Evolutionary conservation across 768 basidiomycete genomes (phyloP).

Genomic region (Lactarius sp.): DNA sequence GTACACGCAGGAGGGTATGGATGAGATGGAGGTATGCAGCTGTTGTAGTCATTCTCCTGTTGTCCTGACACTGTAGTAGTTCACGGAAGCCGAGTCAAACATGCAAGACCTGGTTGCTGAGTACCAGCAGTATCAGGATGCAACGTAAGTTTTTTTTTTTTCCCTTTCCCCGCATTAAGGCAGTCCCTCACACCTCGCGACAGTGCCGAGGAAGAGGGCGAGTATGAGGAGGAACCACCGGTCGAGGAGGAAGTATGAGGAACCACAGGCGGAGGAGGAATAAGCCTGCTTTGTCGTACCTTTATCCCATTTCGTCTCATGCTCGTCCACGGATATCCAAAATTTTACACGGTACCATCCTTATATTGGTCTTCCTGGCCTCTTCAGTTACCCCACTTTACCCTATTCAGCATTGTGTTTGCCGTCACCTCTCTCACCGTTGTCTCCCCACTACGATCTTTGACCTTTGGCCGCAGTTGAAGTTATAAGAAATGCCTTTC

Average conservation of each 20-base stretch:
- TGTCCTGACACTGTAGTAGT: conserved; percentile 37
- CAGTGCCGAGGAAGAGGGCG: conserved; percentile 82
- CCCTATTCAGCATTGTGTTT: conserved; percentile 25
- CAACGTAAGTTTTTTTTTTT: conserved; percentile 62
- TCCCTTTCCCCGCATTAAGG: background rate
- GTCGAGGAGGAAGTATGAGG: conserved; percentile 42
- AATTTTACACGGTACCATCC: conserved; percentile 25
- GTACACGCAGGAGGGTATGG: conserved; percentile 99
- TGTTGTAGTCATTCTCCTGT: background rate
- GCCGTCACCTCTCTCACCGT: conserved; percentile 14
- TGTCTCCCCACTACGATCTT: conserved; percentile 11
- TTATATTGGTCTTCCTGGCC: conserved; percentile 25
- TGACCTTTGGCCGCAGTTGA: conserved; percentile 19
- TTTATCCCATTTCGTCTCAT: conserved; percentile 16
- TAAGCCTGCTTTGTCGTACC: background rate
- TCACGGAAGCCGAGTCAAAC: conserved; percentile 98
- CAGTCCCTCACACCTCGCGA: conserved; percentile 21
- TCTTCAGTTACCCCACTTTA: conserved; percentile 23
- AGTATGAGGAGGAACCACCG: conserved; percentile 75
- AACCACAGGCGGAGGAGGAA: conserved; percentile 36
- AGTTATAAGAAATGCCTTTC: conserved; percentile 22
- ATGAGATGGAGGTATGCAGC: conserved; percentile 78
- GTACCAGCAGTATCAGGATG: conserved; percentile 95
- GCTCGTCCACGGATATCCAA: conserved; percentile 25
- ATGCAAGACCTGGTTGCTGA: conserved; percentile 99